A percentile compares a stretch with the other conserved stretches of the same genome.
Evolutionary conservation across 1,284 basidiomycete species (phyloP).

Genomic region (Chondrostereum purpureum): DNA sequence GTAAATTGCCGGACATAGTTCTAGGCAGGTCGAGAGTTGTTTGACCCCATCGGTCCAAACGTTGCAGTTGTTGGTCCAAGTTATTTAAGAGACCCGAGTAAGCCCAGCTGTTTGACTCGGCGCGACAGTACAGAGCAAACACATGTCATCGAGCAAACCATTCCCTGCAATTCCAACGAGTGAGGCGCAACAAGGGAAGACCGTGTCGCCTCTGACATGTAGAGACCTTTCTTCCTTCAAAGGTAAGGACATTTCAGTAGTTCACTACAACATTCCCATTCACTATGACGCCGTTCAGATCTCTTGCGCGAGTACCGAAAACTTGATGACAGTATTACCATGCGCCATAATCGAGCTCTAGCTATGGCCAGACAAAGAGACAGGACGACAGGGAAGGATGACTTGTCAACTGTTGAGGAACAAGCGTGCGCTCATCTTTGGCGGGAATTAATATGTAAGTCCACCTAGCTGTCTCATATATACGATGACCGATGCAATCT

Average conservation of each 20-base stretch:
- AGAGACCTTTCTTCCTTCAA: constrained; percentile 79
- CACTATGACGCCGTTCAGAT: constrained; percentile 51
- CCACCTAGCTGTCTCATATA: constrained; percentile 10
- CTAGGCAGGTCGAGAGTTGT: too few species aligned
- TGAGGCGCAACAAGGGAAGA: constrained; percentile 26
- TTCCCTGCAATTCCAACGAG: too few species aligned
- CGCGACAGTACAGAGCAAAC: too few species aligned
- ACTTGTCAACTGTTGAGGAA: constrained; percentile 50
- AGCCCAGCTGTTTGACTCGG: too few species aligned
- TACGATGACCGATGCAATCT: constrained; percentile 10
- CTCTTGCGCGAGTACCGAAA: constrained; percentile 81
- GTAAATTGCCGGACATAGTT: too few species aligned
- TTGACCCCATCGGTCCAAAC: too few species aligned
- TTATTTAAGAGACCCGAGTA: too few species aligned
- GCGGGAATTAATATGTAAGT: constrained; percentile 75
- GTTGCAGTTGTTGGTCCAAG: too few species aligned
- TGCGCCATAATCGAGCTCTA: constrained; percentile 77
- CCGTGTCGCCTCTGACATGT: constrained; percentile 67
- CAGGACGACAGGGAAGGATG: constrained; percentile 31
- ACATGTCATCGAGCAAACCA: neutral
- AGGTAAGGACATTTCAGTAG: constrained; percentile 38
- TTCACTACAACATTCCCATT: constrained; percentile 9
- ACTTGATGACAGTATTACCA: constrained; percentile 78
- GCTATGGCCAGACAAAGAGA: constrained; percentile 76
- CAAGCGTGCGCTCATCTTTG: constrained; percentile 77